A percentile compares a stretch with the other conserved stretches of the same genome.
Evolutionary conservation across 805 yeast genomes (phyloP).

Genomic region (Candida michaelii): DNA sequence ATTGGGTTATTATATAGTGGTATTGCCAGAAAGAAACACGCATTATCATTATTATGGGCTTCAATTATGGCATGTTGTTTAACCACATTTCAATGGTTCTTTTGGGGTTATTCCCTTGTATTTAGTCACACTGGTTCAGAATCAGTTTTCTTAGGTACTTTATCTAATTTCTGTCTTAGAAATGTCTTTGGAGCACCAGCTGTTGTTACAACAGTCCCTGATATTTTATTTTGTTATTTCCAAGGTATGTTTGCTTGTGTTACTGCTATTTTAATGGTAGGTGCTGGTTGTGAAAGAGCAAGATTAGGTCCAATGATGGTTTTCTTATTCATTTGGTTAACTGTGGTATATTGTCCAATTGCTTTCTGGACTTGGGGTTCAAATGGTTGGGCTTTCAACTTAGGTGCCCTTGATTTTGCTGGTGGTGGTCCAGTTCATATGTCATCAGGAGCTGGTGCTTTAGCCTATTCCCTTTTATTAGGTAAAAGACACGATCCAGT

Average conservation of each 20-base stretch:
- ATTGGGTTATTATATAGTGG: slow-evolving; percentile 93
- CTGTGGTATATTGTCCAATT: slow-evolving; percentile 92
- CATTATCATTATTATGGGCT: slow-evolving; percentile 92
- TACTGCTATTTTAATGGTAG: slow-evolving; percentile 91
- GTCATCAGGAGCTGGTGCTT: slow-evolving; percentile 90
- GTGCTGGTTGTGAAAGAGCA: slow-evolving; percentile 98
- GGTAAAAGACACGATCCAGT: slow-evolving; percentile 91
- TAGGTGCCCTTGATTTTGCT: slow-evolving; percentile 93
- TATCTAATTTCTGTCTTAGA: slow-evolving; percentile 77
- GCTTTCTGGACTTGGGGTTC: slow-evolving; percentile 99
- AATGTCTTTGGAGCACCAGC: slow-evolving; percentile 81
- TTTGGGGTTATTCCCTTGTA: slow-evolving; percentile 94
- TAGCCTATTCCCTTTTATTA: slow-evolving; percentile 86
- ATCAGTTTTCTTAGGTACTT: slow-evolving; percentile 74
- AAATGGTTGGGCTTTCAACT: slow-evolving; percentile 79
- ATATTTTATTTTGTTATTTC: slow-evolving; percentile 82
- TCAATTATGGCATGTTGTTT: slow-evolving; percentile 85
- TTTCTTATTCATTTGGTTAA: slow-evolving; percentile 89
- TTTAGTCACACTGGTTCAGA: slow-evolving; percentile 65
- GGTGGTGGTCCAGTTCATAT: slow-evolving; percentile 99
- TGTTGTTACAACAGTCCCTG: slow-evolving; percentile 73
- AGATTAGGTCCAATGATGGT: slow-evolving; percentile 96
- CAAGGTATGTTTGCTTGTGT: slow-evolving; percentile 97
- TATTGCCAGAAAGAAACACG: slow-evolving; percentile 90
- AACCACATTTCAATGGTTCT: slow-evolving; percentile 93